phyloP scores from a whole-genome alignment of 768 basidiomycete species.

The Leccinum aurantiacum region DNA sequence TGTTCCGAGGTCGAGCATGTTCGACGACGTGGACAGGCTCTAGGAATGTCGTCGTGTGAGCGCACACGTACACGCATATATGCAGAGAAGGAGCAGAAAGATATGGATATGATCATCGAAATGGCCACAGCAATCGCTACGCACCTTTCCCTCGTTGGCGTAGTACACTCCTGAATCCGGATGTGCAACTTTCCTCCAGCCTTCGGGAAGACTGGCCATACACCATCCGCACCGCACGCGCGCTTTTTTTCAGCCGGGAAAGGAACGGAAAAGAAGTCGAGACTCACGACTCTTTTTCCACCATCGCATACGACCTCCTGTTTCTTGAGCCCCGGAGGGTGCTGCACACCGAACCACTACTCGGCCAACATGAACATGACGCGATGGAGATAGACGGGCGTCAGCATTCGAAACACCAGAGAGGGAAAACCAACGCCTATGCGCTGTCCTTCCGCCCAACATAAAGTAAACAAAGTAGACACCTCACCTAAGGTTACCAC shows the following conservation, averaged over 20 bases:
- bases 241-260: not conserved
- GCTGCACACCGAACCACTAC: not conserved
- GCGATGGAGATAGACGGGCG: not conserved
- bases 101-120: not conserved
- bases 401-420: not conserved
- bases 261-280: constrained; percentile 4
- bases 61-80: not conserved
- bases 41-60: constrained; percentile 1
- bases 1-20: constrained; percentile 7
- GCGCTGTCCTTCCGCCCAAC: not conserved
- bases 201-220: constrained; percentile 14
- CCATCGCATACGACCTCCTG: not conserved
- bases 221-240: not conserved
- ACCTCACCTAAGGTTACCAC: not conserved
- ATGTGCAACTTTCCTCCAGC: constrained; percentile 32
- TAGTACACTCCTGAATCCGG: constrained; percentile 36
- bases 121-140: not conserved
- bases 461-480: not conserved
- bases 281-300: not conserved
- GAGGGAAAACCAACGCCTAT: no score
- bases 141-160: constrained; percentile 33
- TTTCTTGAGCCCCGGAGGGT: not conserved
- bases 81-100: not conserved
- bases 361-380: not conserved
- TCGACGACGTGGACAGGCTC: constrained; percentile 15